phyloP scores from a whole-genome alignment of 345 rosid genomes.

The Eucalyptus erythrocorys region DNA sequence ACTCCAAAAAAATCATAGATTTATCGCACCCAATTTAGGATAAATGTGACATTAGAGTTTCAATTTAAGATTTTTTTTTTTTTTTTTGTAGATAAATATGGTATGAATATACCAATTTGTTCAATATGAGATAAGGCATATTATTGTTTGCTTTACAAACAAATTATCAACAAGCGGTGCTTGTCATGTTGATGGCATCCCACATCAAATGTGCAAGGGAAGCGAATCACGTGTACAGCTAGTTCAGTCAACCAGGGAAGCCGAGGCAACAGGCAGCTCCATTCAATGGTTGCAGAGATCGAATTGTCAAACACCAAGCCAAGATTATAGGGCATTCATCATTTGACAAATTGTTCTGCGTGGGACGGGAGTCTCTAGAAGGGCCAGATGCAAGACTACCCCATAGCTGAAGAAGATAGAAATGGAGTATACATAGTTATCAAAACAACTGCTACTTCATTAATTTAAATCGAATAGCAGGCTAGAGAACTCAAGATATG shows the following conservation, averaged over 20 bases:
- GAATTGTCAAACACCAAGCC: neutral
- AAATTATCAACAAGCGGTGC: accelerated
- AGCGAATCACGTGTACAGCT: accelerated
- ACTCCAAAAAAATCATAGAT: too few species aligned
- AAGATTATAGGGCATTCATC: neutral
- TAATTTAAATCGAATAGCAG: neutral
- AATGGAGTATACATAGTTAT: neutral
- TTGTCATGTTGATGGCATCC: neutral
- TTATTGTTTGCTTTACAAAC: accelerated
- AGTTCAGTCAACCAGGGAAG: neutral
- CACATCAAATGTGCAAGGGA: too few species aligned
- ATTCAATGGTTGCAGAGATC: neutral
- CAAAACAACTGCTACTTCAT: neutral
- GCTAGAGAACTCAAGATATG: neutral
- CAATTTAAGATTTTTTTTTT: too few species aligned
- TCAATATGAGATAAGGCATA: accelerated
- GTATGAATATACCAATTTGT: neutral
- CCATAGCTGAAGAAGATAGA: neutral
- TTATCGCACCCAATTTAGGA: accelerated
- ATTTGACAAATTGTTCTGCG: neutral
- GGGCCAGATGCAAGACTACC: too few species aligned
- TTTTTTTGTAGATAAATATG: too few species aligned
- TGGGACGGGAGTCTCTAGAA: neutral
- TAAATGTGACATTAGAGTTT: neutral
- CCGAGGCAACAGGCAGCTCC: neutral